A percentile compares a stretch with the other conserved stretches of the same genome.
Conservation (phyloP, 2,329 filamentous ascomycete genomes). For the Pseudocercospora musae region DNA sequence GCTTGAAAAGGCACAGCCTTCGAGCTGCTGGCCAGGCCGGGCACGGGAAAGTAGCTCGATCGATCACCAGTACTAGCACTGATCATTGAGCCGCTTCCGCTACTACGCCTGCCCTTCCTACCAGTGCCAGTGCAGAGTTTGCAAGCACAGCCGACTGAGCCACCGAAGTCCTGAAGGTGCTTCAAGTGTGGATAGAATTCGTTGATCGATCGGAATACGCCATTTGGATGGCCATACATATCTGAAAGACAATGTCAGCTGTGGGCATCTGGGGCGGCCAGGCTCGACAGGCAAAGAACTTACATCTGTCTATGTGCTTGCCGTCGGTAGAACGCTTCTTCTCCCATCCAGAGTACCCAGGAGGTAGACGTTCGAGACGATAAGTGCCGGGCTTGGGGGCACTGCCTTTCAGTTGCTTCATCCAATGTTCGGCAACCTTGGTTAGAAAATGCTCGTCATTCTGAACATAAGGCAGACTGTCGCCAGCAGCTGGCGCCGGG, state of each 20-base stretch:
- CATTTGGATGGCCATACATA: conserved; percentile 55
- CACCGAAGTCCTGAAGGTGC: conserved; percentile 50
- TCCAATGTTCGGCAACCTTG: conserved; percentile 29
- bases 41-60: conserved; percentile 8
- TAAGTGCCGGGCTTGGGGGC: conserved; percentile 36
- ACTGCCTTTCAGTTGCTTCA: conserved; percentile 22
- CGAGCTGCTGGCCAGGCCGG: neutral
- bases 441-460: conserved; percentile 31
- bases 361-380: conserved; percentile 51
- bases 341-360: conserved; percentile 54
- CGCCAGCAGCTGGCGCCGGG: neutral
- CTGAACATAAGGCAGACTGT: conserved; percentile 6
- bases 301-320: conserved; percentile 48
- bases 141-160: conserved; percentile 48
- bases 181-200: conserved; percentile 58
- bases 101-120: conserved; percentile 10
- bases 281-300: neutral
- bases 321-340: conserved; percentile 24
- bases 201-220: conserved; percentile 53
- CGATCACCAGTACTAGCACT: conserved; percentile 18
- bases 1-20: neutral
- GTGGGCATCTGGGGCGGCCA: neutral
- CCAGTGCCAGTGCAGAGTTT: conserved; percentile 41
- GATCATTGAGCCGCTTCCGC: conserved; percentile 9
- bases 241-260: conserved; percentile 25